Percentiles rank a stretch among this genome's conserved stretches.
Evolutionary conservation across 2,329 filamentous ascomycete species (phyloP).

Genomic region (Venturiaceae sp.): DNA sequence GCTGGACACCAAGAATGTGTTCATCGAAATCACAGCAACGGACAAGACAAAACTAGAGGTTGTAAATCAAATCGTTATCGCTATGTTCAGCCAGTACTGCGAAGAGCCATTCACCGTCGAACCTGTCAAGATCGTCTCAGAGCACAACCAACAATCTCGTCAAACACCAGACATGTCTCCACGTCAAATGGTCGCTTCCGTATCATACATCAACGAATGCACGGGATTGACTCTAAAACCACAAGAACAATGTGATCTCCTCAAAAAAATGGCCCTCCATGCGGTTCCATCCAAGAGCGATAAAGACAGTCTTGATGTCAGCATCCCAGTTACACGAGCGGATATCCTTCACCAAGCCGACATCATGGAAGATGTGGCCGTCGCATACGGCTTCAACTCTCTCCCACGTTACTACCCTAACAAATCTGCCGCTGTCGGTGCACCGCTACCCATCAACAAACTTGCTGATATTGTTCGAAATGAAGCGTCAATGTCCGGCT

Average conservation of each 20-base stretch:
- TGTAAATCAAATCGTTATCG: conserved; percentile 87
- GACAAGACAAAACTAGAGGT: conserved; percentile 95
- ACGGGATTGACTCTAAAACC: conserved; percentile 72
- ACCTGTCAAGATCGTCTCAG: conserved; percentile 82
- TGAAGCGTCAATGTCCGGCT: conserved; percentile 88
- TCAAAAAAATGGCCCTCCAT: conserved; percentile 83
- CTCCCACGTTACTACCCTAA: conserved; percentile 80
- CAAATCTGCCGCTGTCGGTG: conserved; percentile 76
- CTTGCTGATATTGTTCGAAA: conserved; percentile 81
- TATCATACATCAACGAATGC: conserved; percentile 90
- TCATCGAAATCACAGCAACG: conserved; percentile 94
- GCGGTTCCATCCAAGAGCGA: conserved; percentile 64
- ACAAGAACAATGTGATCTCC: conserved; percentile 64
- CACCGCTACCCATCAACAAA: conserved; percentile 87
- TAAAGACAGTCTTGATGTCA: conserved; percentile 60
- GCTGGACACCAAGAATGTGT: conserved; percentile 80
- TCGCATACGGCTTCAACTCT: conserved; percentile 96
- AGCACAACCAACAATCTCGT: conserved; percentile 78
- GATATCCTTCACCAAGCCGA: conserved; percentile 95
- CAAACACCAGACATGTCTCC: conserved; percentile 73
- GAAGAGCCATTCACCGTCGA: conserved; percentile 85
- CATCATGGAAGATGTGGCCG: conserved; percentile 96
- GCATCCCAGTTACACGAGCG: conserved; percentile 79
- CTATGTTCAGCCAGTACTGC: conserved; percentile 95
- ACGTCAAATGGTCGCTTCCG: conserved; percentile 67